Base-by-base conservation (phyloP, 2,329 filamentous ascomycete species). In the Metarhizium album region DNA sequence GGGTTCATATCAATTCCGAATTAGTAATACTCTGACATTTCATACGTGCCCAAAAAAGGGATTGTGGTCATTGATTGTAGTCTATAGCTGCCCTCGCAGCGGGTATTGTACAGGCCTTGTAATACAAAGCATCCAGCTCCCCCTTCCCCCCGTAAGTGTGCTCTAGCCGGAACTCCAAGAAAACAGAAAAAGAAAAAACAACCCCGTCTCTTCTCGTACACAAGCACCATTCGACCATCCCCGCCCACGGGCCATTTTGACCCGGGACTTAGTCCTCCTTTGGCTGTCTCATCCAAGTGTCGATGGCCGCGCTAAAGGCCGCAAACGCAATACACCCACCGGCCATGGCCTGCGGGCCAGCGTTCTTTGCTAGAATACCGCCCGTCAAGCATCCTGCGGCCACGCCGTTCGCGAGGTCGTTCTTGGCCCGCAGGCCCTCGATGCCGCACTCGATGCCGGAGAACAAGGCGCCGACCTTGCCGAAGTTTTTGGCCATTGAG, bases 391-490 rank as follows among this genome's bases (percentile, higher is more conserved):
- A 97, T 0, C 93, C 93, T 0, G 90, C 89, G 4, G 84, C 80
- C 4, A 93, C 83, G 50, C 89, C 89, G 72, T 98, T 98, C 56
- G 74, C 80, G 29, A 97, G 69, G 67, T 97, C 93, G 70, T 97
- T 96, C 74, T 95, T 96, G 22, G 90, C 93, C 29, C 93, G 80
- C 60, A 87, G 78, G 0, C 90, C 90, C 69, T 98, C 93, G 63
- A 98, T 90, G 57, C 87, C 90, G 73, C 93, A 98, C 71, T 98
- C 93, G 49, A 93, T 95, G 40, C 91, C 91, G 16, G 83, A 80
- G 73, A 94, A 98, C 20, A 97, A 78, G 2, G 88, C 86, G 60
- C 93, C 93, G 47, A 98, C 89, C 59, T 90, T 86, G 55, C 88
- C 91, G 65, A 98, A 98, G 74, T 94, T 97, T 73, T 90, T 93